A percentile compares a stretch with the other conserved stretches of the same genome.
phyloP scores from a whole-genome alignment of 495 filamentous ascomycete genomes.

The Talaromyces borbonicus region DNA sequence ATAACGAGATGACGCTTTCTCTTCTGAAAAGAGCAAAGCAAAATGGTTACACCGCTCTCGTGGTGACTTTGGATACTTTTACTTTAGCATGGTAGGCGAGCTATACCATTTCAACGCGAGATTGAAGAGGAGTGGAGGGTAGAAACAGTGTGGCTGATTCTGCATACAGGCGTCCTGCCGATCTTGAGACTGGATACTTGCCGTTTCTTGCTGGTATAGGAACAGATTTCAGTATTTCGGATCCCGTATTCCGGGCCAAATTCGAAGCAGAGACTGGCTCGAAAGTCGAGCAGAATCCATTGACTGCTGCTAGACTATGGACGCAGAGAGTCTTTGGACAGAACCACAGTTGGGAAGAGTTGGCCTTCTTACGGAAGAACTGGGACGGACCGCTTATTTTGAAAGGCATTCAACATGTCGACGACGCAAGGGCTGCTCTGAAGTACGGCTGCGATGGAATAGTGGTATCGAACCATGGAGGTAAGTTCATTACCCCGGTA shows the following conservation, averaged over 20 bases:
- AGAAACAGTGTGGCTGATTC: too few species aligned
- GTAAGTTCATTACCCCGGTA: conserved; percentile 15
- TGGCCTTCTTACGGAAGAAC: conserved; percentile 42
- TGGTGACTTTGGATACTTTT: conserved; percentile 35
- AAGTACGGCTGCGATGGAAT: conserved; percentile 43
- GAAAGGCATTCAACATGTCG: conserved; percentile 41
- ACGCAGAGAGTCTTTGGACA: conserved; percentile 11
- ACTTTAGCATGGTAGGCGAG: conserved; percentile 23
- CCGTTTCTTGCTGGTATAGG: conserved; percentile 40
- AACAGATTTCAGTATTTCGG: conserved; percentile 37
- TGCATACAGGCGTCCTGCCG: conserved; percentile 45
- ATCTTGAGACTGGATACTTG: conserved; percentile 52
- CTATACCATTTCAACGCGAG: too few species aligned
- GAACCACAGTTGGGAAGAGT: conserved; percentile 45
- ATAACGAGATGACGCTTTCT: conserved; percentile 48
- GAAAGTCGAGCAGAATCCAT: conserved; percentile 40
- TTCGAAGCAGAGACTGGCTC: conserved; percentile 36
- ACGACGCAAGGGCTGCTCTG: conserved; percentile 38
- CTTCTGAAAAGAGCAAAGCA: conserved; percentile 52
- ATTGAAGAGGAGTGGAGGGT: too few species aligned
- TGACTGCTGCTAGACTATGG: conserved; percentile 39
- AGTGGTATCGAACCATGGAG: conserved; percentile 46
- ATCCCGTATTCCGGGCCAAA: conserved; percentile 52
- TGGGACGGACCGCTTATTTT: conserved; percentile 52
- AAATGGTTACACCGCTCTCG: conserved; percentile 36